phyloP scores from a whole-genome alignment of 2,329 filamentous ascomycete species.

The Metarhizium humberi region DNA sequence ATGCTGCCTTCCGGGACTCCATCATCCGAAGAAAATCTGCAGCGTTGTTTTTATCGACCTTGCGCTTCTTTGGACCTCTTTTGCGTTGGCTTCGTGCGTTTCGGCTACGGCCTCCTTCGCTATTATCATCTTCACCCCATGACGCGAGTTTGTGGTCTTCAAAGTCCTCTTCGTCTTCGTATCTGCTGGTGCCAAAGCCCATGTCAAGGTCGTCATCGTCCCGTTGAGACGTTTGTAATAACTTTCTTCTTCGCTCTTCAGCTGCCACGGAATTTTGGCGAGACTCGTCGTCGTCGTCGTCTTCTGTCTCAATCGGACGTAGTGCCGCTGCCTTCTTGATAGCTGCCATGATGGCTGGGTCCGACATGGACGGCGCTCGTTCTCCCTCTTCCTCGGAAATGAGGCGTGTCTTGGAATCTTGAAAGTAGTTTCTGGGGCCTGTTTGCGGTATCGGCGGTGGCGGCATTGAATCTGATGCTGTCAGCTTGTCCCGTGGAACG shows the following conservation, averaged over 20 bases:
- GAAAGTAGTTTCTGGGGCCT: slow-evolving; percentile 51
- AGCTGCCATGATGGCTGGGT: slow-evolving; percentile 73
- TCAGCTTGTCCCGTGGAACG: slow-evolving; percentile 6
- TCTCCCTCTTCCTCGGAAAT: slow-evolving; percentile 42
- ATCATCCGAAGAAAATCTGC: slow-evolving; percentile 74
- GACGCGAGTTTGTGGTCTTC: slow-evolving; percentile 59
- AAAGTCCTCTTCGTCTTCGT: slow-evolving; percentile 80
- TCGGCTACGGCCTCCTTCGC: slow-evolving; percentile 28
- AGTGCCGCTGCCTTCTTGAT: slow-evolving; percentile 75
- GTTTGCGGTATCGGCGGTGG: slow-evolving; percentile 35
- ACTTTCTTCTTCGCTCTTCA: slow-evolving; percentile 60
- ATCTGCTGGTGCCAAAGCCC: slow-evolving; percentile 82
- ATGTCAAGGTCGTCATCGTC: slow-evolving; percentile 90
- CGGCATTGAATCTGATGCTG: slow-evolving; percentile 27
- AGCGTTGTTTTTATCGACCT: slow-evolving; percentile 69
- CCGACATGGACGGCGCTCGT: slow-evolving; percentile 47
- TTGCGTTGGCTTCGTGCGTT: slow-evolving; percentile 52
- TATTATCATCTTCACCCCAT: slow-evolving; percentile 49
- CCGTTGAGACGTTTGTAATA: slow-evolving; percentile 64
- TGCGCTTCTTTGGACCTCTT: slow-evolving; percentile 64
- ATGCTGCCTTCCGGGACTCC: slow-evolving; percentile 43
- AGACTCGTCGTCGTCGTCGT: slow-evolving; percentile 28
- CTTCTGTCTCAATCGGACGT: slow-evolving; percentile 33
- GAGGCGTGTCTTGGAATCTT: slow-evolving; percentile 45
- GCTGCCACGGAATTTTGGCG: slow-evolving; percentile 40